A percentile compares a stretch with the other conserved stretches of the same genome.
Conservation (phyloP, 2,329 filamentous ascomycete genomes). For the Fusarium metavorans region DNA sequence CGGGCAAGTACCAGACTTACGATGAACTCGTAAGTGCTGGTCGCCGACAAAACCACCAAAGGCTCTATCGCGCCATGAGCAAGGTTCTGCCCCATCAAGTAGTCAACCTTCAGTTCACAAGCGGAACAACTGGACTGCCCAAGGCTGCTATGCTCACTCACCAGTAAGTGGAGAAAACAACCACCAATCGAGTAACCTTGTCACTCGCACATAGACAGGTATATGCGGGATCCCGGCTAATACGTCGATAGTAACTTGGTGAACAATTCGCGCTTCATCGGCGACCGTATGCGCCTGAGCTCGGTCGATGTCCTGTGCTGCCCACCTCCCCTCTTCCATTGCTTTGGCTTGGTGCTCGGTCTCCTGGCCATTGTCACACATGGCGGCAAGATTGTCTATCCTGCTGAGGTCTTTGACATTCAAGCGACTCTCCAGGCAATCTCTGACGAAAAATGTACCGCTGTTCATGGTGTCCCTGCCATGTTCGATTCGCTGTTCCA, state of each 20-base stretch:
- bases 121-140: constrained; percentile 79
- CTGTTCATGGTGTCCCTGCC: constrained; percentile 83
- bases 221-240: constrained; percentile 13
- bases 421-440: constrained; percentile 75
- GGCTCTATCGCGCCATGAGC: constrained; percentile 64
- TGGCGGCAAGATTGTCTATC: constrained; percentile 81
- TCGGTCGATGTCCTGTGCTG: constrained; percentile 79
- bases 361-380: constrained; percentile 79
- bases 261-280: constrained; percentile 78
- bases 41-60: constrained; percentile 59
- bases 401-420: constrained; percentile 79
- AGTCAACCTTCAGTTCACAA: constrained; percentile 81
- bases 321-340: constrained; percentile 87
- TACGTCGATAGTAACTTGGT: constrained; percentile 62
- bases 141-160: constrained; percentile 83
- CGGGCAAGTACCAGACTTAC: constrained; percentile 70
- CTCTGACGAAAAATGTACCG: constrained; percentile 76
- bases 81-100: constrained; percentile 74
- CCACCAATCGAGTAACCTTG: not conserved
- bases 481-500: constrained; percentile 81
- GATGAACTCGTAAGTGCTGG: constrained; percentile 67
- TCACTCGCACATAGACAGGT: not conserved
- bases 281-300: constrained; percentile 78
- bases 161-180: constrained; percentile 60
- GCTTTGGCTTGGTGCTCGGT: constrained; percentile 84